Percentiles rank a stretch among this genome's conserved stretches.
Conservation (phyloP, 257 asterid species). For the Solanum gracilifrons region DNA sequence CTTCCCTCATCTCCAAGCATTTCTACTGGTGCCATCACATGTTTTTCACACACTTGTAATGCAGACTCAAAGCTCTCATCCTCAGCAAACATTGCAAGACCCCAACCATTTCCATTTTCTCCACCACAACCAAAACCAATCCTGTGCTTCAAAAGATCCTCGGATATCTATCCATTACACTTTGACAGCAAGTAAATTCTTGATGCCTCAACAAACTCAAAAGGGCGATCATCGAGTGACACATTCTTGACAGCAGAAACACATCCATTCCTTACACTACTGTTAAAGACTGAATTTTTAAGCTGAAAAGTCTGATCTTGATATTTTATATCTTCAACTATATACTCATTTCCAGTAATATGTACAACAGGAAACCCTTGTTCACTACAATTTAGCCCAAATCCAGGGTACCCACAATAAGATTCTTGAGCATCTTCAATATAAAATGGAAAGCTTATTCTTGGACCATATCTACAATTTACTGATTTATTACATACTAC, state of each 20-base stretch:
- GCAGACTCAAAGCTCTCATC: conserved; percentile 17
- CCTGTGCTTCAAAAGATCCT: conserved; percentile 3
- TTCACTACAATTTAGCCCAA: conserved; percentile 21
- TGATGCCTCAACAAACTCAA: background rate
- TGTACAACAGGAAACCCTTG: conserved; percentile 21
- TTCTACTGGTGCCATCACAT: conserved; percentile 40
- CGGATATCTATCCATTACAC: conserved; percentile 6
- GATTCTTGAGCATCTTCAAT: conserved; percentile 19
- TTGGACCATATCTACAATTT: conserved; percentile 28
- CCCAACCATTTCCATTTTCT: background rate
- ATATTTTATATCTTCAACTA: conserved; percentile 27
- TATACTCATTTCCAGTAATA: conserved; percentile 13
- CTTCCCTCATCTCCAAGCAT: background rate
- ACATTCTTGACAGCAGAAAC: conserved; percentile 20
- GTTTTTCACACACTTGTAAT: conserved; percentile 13
- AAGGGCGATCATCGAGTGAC: background rate
- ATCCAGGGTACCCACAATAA: conserved; percentile 40
- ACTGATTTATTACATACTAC: conserved; percentile 26
- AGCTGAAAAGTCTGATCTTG: conserved; percentile 3
- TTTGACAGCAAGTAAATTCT: conserved; percentile 26
- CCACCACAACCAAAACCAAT: background rate
- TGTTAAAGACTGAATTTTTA: conserved; percentile 11
- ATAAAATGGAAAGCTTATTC: conserved; percentile 46
- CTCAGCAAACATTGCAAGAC: conserved; percentile 20
- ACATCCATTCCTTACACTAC: background rate